phyloP scores from a whole-genome alignment of 2,329 filamentous ascomycete species.

The Leptodontidium sp. region DNA sequence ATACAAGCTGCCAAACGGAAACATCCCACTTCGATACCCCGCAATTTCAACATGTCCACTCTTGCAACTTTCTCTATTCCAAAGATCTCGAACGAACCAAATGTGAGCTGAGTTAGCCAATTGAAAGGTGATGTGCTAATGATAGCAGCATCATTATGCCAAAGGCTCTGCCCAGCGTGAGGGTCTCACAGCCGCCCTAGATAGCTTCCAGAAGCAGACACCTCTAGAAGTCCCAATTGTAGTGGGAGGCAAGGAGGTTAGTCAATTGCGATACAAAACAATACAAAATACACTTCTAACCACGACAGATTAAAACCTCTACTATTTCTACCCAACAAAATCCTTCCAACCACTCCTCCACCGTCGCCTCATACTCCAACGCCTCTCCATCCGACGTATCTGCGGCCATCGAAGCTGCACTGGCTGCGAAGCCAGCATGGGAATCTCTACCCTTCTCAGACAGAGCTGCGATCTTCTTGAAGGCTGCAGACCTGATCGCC shows the following conservation, averaged over 20 bases:
- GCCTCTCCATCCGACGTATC: conserved; percentile 80
- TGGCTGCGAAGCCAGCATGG: conserved; percentile 88
- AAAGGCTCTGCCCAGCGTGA: conserved; percentile 84
- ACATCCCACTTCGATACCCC: conserved; percentile 38
- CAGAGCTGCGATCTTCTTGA: conserved; percentile 91
- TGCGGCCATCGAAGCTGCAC: conserved; percentile 81
- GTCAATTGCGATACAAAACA: conserved; percentile 36
- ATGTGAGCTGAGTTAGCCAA: conserved; percentile 66
- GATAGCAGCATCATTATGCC: conserved; percentile 80
- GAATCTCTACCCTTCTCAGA: conserved; percentile 88
- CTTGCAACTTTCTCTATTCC: conserved; percentile 89
- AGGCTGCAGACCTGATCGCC: conserved; percentile 89
- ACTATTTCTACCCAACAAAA: conserved; percentile 77
- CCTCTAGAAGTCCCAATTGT: conserved; percentile 84
- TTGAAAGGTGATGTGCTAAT: conserved; percentile 27
- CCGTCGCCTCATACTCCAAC: conserved; percentile 85
- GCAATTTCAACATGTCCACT: conserved; percentile 42
- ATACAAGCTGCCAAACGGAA: conserved; percentile 32
- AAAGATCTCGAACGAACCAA: conserved; percentile 90
- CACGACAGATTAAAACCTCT: conserved; percentile 68
- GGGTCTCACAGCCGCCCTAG: conserved; percentile 77
- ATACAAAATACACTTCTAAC: conserved; percentile 18
- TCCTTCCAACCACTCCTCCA: conserved; percentile 79
- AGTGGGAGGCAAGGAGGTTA: conserved; percentile 82
- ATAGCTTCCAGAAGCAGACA: conserved; percentile 71